These are phyloP conservation scores for Ganoderma meredithae DNA, from an alignment of 1,284 basidiomycete genomes.

Conservation along the genomic window DNA sequence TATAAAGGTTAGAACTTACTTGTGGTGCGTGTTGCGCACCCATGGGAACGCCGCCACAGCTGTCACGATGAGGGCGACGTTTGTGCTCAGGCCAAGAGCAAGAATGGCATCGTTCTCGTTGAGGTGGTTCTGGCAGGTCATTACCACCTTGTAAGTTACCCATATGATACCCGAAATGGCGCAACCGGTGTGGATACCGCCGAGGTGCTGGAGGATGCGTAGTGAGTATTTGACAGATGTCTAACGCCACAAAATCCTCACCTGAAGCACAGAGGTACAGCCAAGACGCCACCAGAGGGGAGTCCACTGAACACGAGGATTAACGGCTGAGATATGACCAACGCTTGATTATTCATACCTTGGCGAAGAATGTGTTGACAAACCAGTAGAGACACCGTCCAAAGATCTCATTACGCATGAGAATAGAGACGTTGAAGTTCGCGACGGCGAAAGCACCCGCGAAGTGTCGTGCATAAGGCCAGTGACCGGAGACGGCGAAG, in stretches of 20 bases:
- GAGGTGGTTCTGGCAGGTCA: slow-evolving; percentile 55
- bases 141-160: slow-evolving; percentile 67
- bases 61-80: slow-evolving; percentile 58
- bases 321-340: slow-evolving; percentile 19
- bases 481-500: slow-evolving; percentile 69
- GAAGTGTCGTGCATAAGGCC: slow-evolving; percentile 65
- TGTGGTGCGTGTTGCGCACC: slow-evolving; percentile 79
- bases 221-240: neutral
- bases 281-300: slow-evolving; percentile 74
- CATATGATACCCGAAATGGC: slow-evolving; percentile 71
- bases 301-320: slow-evolving; percentile 57
- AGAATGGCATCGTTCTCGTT: slow-evolving; percentile 62
- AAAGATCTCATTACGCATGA: slow-evolving; percentile 66
- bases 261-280: slow-evolving; percentile 75
- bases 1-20: slow-evolving; percentile 52
- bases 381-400: slow-evolving; percentile 59
- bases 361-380: slow-evolving; percentile 63
- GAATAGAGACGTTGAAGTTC: slow-evolving; percentile 59
- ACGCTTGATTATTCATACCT: slow-evolving; percentile 50
- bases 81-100: slow-evolving; percentile 64
- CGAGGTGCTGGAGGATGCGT: slow-evolving; percentile 60
- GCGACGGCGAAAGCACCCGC: slow-evolving; percentile 67
- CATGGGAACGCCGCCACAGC: slow-evolving; percentile 73
- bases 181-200: slow-evolving; percentile 80
- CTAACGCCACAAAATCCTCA: slow-evolving; percentile 32